phyloP scores from a whole-genome alignment of 208 protist genomes.

The Trypanosoma rangeli region DNA sequence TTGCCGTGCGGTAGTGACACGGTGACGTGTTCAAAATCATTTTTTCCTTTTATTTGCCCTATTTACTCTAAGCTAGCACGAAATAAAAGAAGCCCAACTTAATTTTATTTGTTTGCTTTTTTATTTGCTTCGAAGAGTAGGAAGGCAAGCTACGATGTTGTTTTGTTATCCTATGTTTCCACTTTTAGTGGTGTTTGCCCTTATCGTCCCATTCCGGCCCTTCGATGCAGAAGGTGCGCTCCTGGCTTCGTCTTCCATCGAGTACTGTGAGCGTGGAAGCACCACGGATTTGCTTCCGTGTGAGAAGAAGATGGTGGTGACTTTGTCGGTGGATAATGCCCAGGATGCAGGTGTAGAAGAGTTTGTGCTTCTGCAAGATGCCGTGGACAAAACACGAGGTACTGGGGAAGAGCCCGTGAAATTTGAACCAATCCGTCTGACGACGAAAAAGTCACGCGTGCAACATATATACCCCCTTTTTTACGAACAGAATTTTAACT shows the following conservation, averaged over 20 bases:
- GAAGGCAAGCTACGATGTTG: not conserved
- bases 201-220: not conserved
- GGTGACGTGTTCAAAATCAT: not conserved
- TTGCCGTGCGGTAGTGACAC: not conserved
- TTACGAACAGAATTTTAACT: conserved; percentile 85
- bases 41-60: not conserved
- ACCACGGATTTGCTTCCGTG: conserved; percentile 42
- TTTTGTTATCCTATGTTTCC: conserved; percentile 13
- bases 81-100: not conserved
- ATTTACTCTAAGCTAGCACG: not conserved
- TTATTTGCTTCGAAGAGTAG: not conserved
- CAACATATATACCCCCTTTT: conserved; percentile 81
- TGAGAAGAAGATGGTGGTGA: conserved; percentile 77
- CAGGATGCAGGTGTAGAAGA: conserved; percentile 67
- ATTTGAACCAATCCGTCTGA: conserved; percentile 65
- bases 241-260: conserved; percentile 63
- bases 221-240: conserved; percentile 29
- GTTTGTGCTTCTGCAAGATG: conserved; percentile 53
- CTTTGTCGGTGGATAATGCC: conserved; percentile 61
- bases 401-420: conserved; percentile 23
- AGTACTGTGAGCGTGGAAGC: conserved; percentile 63
- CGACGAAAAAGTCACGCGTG: conserved; percentile 57
- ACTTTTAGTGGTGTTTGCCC: conserved; percentile 2
- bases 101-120: not conserved
- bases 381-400: conserved; percentile 43